Percentiles rank a stretch among this genome's conserved stretches.
Evolutionary conservation across 306 rosid genomes (phyloP).

Genomic region (Trifolium fragiferum): DNA sequence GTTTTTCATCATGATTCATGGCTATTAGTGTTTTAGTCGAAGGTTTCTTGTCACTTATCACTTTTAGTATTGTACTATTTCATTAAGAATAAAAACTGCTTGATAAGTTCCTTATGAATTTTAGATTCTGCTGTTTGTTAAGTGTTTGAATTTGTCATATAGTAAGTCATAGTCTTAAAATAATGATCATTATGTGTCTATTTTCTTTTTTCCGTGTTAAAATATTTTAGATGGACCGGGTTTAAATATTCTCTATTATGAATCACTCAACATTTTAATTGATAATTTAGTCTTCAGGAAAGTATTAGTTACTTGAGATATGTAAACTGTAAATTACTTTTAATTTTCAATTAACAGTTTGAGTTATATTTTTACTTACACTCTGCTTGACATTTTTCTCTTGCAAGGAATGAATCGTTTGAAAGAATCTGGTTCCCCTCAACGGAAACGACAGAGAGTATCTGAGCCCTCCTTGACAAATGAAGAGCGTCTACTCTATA

Average conservation of each 20-base stretch:
- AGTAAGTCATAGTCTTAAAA: background rate
- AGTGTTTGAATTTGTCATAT: conserved; percentile 12
- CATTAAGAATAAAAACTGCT: too few relatives aligned
- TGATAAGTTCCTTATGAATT: background rate
- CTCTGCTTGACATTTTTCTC: conserved; percentile 1
- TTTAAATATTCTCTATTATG: conserved; percentile 1
- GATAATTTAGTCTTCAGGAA: conserved; percentile 1
- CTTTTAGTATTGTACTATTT: too few relatives aligned
- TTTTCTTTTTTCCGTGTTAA: conserved; percentile 2
- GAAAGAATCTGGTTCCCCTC: conserved; percentile 54
- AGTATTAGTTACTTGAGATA: conserved; percentile 8
- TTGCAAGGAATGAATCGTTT: conserved; percentile 54
- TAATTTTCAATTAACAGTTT: conserved; percentile 7
- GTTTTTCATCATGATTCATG: background rate
- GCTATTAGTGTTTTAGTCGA: background rate
- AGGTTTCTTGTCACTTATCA: background rate
- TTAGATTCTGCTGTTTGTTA: background rate
- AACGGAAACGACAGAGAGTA: conserved; percentile 60
- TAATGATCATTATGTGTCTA: conserved; percentile 3
- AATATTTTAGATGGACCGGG: background rate
- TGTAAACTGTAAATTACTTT: conserved; percentile 15
- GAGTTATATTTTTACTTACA: conserved; percentile 2
- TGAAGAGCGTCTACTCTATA: conserved; percentile 52
- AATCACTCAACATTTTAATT: background rate
- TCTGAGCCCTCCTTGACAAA: conserved; percentile 46